Conservation (phyloP, 257 asterid genomes). For the Scutellaria baicalensis region DNA sequence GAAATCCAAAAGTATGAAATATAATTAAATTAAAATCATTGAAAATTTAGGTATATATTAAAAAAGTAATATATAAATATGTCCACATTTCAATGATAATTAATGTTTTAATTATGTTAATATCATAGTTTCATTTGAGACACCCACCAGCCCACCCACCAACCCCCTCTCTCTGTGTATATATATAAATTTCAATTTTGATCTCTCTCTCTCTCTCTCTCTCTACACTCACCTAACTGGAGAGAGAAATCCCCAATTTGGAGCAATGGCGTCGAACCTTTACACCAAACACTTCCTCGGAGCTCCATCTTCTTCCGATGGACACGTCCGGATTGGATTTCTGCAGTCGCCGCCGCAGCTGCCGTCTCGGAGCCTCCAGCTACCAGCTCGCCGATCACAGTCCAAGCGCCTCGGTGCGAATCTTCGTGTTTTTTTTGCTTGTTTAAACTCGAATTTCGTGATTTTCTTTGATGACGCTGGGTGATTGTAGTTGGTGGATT, state of each 20-base stretch:
- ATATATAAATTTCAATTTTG: not conserved
- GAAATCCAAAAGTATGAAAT: no score
- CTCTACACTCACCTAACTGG: slow-evolving; percentile 16
- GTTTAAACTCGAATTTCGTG: not conserved
- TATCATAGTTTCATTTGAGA: no score
- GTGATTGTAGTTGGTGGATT: not conserved
- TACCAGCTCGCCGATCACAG: slow-evolving; percentile 49
- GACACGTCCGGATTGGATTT: slow-evolving; percentile 49
- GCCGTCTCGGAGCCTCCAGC: slow-evolving; percentile 32
- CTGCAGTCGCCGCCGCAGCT: slow-evolving; percentile 37
- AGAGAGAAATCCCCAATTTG: slow-evolving; percentile 14
- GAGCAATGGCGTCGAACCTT: slow-evolving; percentile 58
- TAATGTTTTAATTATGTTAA: no score
- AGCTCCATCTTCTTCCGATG: slow-evolving; percentile 45
- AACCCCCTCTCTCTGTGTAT: not conserved
- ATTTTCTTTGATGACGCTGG: not conserved
- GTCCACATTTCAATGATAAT: no score
- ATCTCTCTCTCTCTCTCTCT: not conserved
- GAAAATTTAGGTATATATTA: no score
- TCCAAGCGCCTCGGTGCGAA: slow-evolving; percentile 59
- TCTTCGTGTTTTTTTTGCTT: not conserved
- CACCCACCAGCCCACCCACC: not conserved
- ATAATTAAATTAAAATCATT: no score
- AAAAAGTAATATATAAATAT: no score
- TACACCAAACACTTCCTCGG: slow-evolving; percentile 58